Evolutionary conservation across 106 monocot species (phyloP).

Genomic region (Dendrobium chrysotoxum): DNA sequence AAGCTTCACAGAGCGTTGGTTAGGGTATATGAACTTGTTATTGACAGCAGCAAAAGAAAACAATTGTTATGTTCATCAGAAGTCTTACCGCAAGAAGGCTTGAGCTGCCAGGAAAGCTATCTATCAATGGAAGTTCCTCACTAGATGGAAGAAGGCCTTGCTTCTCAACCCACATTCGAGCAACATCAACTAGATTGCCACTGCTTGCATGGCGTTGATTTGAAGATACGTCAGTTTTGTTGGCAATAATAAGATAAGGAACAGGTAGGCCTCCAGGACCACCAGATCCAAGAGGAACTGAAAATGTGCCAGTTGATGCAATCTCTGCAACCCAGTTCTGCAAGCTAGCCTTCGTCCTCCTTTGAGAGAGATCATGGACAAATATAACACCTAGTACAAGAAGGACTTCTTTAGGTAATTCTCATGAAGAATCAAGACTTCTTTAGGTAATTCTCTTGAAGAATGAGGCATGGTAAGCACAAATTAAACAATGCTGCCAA

Average conservation of each 20-base stretch:
- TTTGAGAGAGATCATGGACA: conserved; percentile 88
- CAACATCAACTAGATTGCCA: conserved; percentile 96
- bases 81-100: conserved; percentile 51
- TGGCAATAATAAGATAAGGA: conserved; percentile 80
- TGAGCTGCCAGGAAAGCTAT: conserved; percentile 64
- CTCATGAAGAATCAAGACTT: neutral
- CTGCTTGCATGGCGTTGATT: conserved; percentile 69
- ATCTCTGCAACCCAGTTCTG: conserved; percentile 82
- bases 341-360: conserved; percentile 71
- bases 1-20: too few relatives aligned
- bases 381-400: conserved; percentile 70
- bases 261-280: conserved; percentile 89
- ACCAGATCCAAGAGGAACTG: conserved; percentile 68
- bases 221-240: conserved; percentile 73
- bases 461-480: neutral
- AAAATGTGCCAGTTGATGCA: conserved; percentile 68
- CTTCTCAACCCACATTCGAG: conserved; percentile 97
- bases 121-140: conserved; percentile 81
- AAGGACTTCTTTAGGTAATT: too few relatives aligned
- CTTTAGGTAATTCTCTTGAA: neutral
- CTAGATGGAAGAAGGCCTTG: conserved; percentile 80
- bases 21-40: too few relatives aligned
- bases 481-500: neutral
- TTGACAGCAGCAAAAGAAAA: neutral
- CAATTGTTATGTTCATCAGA: neutral